Base-by-base conservation (phyloP, 257 asterid genomes). In the Paraleonurus japonicus region DNA sequence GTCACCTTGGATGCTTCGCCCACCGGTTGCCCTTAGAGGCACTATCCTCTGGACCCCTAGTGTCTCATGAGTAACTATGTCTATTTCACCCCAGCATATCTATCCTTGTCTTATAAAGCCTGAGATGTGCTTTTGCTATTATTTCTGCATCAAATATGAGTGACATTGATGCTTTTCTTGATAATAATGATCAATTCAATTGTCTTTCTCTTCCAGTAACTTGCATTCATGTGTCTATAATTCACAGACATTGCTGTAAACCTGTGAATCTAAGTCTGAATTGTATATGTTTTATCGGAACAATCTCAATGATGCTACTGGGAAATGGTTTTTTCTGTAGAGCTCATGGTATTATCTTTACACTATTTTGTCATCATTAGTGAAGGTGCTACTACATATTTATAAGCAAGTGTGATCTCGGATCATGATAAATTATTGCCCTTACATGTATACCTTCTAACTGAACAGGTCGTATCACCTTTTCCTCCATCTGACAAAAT, bases 401-500 rank as follows among this genome's bases (percentile, higher is more conserved):
- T 3, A 23, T 20, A 35, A 28, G 10, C 33, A n/a, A 33, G 57
- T 37, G n/a, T 48, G 11, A 11, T 48, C 51, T 47, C 13, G 13
- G 10, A 63, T 15, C 26, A 24, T 60, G 51, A 11, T 62, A 5
- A 19, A 17, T 48, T 33, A 11, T 50, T 51, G 17, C 47, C 27
- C 54, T 15, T 63, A 35, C 66, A 65, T 80, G 66, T 48, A 61
- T 78, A 7, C 61, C 22, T 37, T 47, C 47, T 79, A 24, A n/a
- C 70, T 60, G 51, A 68, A 65, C 84, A 95, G 99, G 95, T 89
- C 60, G 88, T 77, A 41, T 89, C 99, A 64, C 98, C 99, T n/a
- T 89, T 95, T 76, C 96, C 99, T 19, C 99, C 99, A 22, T 95
- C 99, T 9, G 99, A 95, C 76, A 91, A 95, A 80, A 92, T 95